Evolutionary conservation across 352 stramenopile genomes (phyloP).

Genomic region (Phytopythium sindhum): DNA sequence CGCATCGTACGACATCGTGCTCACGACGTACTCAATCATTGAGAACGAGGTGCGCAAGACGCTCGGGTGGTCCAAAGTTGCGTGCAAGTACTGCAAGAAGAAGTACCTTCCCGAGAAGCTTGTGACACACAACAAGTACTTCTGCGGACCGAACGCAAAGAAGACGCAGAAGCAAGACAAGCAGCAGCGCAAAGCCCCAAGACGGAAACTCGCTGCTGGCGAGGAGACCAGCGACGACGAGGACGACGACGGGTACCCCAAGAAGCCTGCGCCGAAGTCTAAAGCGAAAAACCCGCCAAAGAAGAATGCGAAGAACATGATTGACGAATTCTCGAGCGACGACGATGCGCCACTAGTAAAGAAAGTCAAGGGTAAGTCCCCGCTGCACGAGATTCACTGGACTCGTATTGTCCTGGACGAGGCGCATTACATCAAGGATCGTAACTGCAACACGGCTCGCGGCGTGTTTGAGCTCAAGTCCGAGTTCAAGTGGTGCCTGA

Average conservation of each 20-base stretch:
- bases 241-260: constrained; percentile 50
- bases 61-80: constrained; percentile 66
- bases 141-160: constrained; percentile 96
- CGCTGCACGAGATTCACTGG: constrained; percentile 95
- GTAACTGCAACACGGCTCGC: constrained; percentile 93
- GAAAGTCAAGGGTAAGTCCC: constrained; percentile 48
- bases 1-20: constrained; percentile 95
- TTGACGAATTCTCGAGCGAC: constrained; percentile 17
- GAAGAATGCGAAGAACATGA: constrained; percentile 24
- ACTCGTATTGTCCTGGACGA: constrained; percentile 97
- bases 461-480: constrained; percentile 96
- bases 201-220: constrained; percentile 53
- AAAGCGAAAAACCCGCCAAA: constrained; percentile 22
- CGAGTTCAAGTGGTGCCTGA: constrained; percentile 97
- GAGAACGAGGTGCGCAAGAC: constrained; percentile 89
- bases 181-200: constrained; percentile 61
- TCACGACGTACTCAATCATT: constrained; percentile 98
- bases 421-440: constrained; percentile 94
- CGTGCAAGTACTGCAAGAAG: constrained; percentile 95
- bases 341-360: constrained; percentile 25
- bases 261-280: constrained; percentile 40
- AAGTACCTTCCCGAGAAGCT: constrained; percentile 94
- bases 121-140: constrained; percentile 95
- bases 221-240: constrained; percentile 56
- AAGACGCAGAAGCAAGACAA: constrained; percentile 92